Evolutionary conservation across 208 protist genomes (phyloP).

Genomic region (Leishmania gerbilli): DNA sequence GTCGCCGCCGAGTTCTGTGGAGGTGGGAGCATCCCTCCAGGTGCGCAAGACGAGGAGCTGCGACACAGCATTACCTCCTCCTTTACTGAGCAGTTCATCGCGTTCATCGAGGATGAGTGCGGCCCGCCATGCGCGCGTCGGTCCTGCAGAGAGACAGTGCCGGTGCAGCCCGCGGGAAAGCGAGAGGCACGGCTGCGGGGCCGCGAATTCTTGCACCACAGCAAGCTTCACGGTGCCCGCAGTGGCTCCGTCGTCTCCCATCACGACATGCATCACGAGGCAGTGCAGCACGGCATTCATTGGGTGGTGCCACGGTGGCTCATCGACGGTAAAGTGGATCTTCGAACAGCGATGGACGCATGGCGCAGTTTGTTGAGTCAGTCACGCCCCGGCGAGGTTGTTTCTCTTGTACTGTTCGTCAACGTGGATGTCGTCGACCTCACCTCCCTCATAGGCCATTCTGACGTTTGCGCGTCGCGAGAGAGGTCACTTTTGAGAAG

Average conservation of each 20-base stretch:
- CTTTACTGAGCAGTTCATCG: slow-evolving; percentile 10
- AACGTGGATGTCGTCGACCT: slow-evolving; percentile 7
- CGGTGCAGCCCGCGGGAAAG: neutral
- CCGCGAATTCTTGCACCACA: neutral
- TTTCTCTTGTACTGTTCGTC: slow-evolving; percentile 7
- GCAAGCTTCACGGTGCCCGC: neutral
- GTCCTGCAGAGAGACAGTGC: neutral
- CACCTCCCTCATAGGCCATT: neutral
- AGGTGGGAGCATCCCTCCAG: too few relatives aligned
- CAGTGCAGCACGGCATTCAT: slow-evolving; percentile 1
- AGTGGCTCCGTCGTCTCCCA: neutral
- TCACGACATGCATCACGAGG: neutral
- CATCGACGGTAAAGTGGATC: neutral
- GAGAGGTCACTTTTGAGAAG: neutral
- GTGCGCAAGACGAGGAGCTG: neutral
- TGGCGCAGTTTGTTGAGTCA: slow-evolving; percentile 17
- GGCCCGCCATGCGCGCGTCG: too few relatives aligned
- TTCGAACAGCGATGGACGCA: neutral
- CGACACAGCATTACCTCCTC: slow-evolving; percentile 1
- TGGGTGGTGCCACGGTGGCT: slow-evolving; percentile 33
- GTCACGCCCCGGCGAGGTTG: slow-evolving; percentile 1
- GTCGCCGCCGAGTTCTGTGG: neutral
- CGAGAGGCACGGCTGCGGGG: too few relatives aligned
- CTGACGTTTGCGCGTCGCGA: neutral
- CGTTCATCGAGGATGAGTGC: neutral